Evolutionary conservation across 192 early-diverging fungal genomes (phyloP).

Genomic region (Phlyctochytrium planicorne): DNA sequence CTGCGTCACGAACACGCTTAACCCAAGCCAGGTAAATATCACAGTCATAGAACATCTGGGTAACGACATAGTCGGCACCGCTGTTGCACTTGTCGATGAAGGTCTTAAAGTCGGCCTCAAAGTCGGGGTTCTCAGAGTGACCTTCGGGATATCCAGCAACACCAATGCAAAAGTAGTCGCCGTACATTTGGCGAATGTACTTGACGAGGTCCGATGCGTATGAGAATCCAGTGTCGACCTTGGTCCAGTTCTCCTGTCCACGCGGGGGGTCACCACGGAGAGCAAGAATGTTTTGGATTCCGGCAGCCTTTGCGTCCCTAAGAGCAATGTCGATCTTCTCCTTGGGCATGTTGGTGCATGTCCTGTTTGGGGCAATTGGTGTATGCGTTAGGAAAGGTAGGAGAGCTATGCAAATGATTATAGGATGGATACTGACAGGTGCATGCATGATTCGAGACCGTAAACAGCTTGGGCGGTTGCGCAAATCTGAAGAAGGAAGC

Average conservation of each 20-base stretch:
- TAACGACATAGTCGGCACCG: slow-evolving; percentile 90
- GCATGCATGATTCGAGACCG: slow-evolving; percentile 96
- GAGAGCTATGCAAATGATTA: background rate
- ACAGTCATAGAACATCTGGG: slow-evolving; percentile 94
- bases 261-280: slow-evolving; percentile 93
- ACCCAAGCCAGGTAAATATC: slow-evolving; percentile 84
- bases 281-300: slow-evolving; percentile 96
- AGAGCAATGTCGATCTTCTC: slow-evolving; percentile 86
- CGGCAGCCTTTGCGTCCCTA: slow-evolving; percentile 81
- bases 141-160: slow-evolving; percentile 98
- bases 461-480: slow-evolving; percentile 88
- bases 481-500: slow-evolving; percentile 24
- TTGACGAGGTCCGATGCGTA: slow-evolving; percentile 87
- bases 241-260: slow-evolving; percentile 76
- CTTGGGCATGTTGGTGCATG: slow-evolving; percentile 95
- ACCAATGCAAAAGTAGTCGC: slow-evolving; percentile 93
- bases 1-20: slow-evolving; percentile 67
- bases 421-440: slow-evolving; percentile 53
- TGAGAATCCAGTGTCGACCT: slow-evolving; percentile 81
- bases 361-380: slow-evolving; percentile 45
- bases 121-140: slow-evolving; percentile 72
- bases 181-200: slow-evolving; percentile 87
- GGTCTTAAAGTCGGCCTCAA: slow-evolving; percentile 73
- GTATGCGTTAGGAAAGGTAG: too few relatives aligned
- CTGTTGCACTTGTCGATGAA: slow-evolving; percentile 90